Base-by-base conservation (phyloP, 2,329 filamentous ascomycete genomes). In the Pezicula carpinea region DNA sequence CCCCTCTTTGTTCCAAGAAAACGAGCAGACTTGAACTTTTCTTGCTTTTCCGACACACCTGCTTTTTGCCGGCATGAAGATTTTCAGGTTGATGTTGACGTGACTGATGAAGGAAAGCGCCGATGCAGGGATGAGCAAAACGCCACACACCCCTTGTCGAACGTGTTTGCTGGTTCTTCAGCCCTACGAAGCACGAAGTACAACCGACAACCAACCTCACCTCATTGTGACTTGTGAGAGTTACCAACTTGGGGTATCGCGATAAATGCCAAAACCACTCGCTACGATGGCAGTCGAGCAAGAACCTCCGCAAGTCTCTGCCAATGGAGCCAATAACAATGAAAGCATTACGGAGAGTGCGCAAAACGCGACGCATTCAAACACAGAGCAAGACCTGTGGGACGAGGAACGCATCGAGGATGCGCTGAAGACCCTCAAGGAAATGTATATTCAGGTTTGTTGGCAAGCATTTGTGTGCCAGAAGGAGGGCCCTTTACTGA, bases 371-470 rank as follows among this genome's bases (percentile, higher is more conserved):
- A 1, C 32, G 10, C 19, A 22, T 17, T 8, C 38, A 11, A 44
- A 38, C 6, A 38, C 15, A 17, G 45, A 39, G 8, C 53, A 58
- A 26, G 55, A 59, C 22, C 44, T 53, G 7, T 64, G 63, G 62
- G 61, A 65, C 44, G 60, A 64, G 47, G 57, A 59, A 41, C 54
- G 53, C 15, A 49, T 65, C 3, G 60, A 64, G 46, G 50, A 60
- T 41, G 59, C 59, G 2, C 53, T 64, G 53, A 55, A 59, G 26
- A 59, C 54, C 2, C 39, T 65, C 22, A 64, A 65, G 41, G 62
- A 65, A 36, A 64, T 65, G 61, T 62, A 65, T 48, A 64, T 64
- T 19, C 61, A 65, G 48, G 63, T 64, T 34, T 33, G 55, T 43
- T 6, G n/a, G 14, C 35, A 21, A 7, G 19, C 22, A 11, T 32